Percentiles rank a stretch among this genome's conserved stretches.
These are phyloP conservation scores for Closterium sp. DNA, from an alignment of 139 green algal species.

Conservation along the genomic window DNA sequence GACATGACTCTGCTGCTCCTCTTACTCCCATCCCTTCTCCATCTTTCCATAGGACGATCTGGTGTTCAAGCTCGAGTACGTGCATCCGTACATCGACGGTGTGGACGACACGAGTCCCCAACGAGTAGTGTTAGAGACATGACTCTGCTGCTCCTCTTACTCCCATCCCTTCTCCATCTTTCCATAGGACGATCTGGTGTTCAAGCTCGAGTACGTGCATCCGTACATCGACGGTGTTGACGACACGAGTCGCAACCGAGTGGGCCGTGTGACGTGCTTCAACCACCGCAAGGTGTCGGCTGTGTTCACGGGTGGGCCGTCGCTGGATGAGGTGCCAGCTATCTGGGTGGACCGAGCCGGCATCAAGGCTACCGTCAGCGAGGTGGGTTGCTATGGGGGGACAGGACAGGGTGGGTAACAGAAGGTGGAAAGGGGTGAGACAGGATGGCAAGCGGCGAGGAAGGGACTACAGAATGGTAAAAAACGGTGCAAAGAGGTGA, in stretches of 20 bases:
- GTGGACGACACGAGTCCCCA: constrained; percentile 57
- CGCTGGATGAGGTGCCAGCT: constrained; percentile 78
- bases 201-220: constrained; percentile 65
- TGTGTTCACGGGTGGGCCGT: constrained; percentile 77
- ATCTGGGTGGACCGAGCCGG: constrained; percentile 72
- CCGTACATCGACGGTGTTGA: constrained; percentile 64
- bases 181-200: constrained; percentile 69
- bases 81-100: constrained; percentile 65
- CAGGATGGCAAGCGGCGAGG: background rate
- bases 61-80: constrained; percentile 70
- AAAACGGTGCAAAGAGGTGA: background rate
- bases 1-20: no score
- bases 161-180: no score
- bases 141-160: no score
- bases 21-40: no score
- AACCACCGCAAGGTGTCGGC: constrained; percentile 79
- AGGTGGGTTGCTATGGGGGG: no score
- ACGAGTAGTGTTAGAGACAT: no score
- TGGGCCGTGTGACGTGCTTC: constrained; percentile 59
- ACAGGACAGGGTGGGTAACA: no score
- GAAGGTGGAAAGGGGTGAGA: no score
- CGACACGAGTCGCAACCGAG: background rate
- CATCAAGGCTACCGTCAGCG: no score
- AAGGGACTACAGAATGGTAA: no score
- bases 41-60: constrained; percentile 59